Evolutionary conservation across 768 basidiomycete species (phyloP), one percentile per base, ranked within the genome.

Genomic region (Sporobolomyces phaffii): DNA sequence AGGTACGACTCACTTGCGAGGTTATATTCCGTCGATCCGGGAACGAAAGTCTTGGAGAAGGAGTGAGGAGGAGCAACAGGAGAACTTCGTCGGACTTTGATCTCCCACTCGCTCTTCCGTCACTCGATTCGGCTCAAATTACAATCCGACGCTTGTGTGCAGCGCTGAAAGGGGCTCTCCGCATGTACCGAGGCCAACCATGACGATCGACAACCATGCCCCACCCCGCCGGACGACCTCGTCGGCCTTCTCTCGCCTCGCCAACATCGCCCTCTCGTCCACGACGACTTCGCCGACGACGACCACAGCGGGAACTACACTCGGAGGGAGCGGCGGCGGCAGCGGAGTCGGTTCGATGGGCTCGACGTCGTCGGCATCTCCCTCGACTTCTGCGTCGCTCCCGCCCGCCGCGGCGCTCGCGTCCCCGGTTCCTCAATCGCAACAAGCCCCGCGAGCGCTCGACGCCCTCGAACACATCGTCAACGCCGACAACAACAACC

Each of bases 381-480:
- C n/a, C n/a, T n/a, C n/a, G n/a, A n/a, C n/a, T n/a, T 17, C 68
- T 1, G 47, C 62, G 28, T 44, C 33, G 22, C 20, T 36, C n/a
- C 24, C 29, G 20, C 31, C 60, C 10, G 43, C 60, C 1, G 40
- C 48, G 31, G 18, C n/a, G 33, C 24, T 11, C 33, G n/a, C 59
- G 10, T 34, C 17, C 20, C 38, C 33, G 47, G 31, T 38, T 36
- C 43, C 29, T 26, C 57, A 22, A 14, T 47, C 45, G 43, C 2
- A 22, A 3, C 44, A 17, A 38, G 17, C 38, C 38, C 38, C 10
- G 17, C 38, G 38, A 38, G 69, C 70, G 2, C 54, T 64, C 29
- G 61, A 70, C 20, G 65, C 62, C 0, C 65, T 71, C 58, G 70
- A 71, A 40, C n/a, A 34, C 9, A 64, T 71, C 53, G 70, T 62